These are phyloP conservation scores for Dianthus caryophyllus DNA, from an alignment of 148 eudicot genomes.

Conservation along the genomic window DNA sequence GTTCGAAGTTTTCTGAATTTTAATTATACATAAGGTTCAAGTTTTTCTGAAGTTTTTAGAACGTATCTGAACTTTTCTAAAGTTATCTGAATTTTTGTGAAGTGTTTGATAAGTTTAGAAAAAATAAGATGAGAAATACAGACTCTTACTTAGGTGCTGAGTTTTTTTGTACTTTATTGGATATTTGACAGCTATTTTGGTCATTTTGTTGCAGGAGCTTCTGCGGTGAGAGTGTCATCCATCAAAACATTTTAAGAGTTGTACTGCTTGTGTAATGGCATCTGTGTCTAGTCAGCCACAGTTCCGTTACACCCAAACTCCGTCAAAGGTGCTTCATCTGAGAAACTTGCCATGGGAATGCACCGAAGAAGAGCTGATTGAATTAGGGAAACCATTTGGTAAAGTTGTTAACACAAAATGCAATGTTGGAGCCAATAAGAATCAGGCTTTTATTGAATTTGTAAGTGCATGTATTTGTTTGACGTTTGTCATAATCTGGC, in stretches of 20 bases:
- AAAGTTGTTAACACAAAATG: slow-evolving; percentile 96
- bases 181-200: not conserved
- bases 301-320: slow-evolving; percentile 96
- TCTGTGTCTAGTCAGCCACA: slow-evolving; percentile 96
- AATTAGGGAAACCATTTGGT: slow-evolving; percentile 93
- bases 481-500: not conserved
- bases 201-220: slow-evolving; percentile 17
- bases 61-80: too few relatives aligned
- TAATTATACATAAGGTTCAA: too few relatives aligned
- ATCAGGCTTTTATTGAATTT: slow-evolving; percentile 98
- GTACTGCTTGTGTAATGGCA: slow-evolving; percentile 47
- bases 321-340: slow-evolving; percentile 97
- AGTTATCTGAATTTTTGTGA: too few relatives aligned
- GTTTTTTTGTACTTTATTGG: not conserved
- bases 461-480: slow-evolving; percentile 41
- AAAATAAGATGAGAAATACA: too few relatives aligned
- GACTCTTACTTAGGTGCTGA: too few relatives aligned
- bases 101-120: too few relatives aligned
- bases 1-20: too few relatives aligned
- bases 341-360: slow-evolving; percentile 99
- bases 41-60: too few relatives aligned
- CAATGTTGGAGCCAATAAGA: slow-evolving; percentile 95
- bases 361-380: slow-evolving; percentile 82
- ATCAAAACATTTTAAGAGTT: not conserved
- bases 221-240: not conserved